phyloP scores from a whole-genome alignment of 2,329 filamentous ascomycete species.

The Colletotrichum higginsianum region DNA sequence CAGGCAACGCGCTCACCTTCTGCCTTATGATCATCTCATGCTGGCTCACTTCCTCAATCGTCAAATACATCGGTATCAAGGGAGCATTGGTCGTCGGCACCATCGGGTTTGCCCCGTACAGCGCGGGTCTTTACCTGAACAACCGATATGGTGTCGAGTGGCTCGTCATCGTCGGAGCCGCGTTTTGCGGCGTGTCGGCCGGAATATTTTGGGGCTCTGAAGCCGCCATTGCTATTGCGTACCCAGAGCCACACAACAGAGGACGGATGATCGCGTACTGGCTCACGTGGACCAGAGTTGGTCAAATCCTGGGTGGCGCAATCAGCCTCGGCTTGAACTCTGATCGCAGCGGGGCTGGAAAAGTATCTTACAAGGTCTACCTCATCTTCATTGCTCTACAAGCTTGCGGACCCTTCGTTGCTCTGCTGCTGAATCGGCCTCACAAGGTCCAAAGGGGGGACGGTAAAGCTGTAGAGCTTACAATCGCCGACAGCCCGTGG shows the following conservation, averaged over 20 bases:
- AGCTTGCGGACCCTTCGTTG: conserved; percentile 61
- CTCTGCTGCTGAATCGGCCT: conserved; percentile 61
- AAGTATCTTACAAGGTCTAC: conserved; percentile 60
- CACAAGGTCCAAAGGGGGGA: conserved; percentile 60
- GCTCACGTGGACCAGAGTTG: conserved; percentile 71
- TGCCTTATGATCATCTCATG: conserved; percentile 63
- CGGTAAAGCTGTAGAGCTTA: conserved; percentile 53
- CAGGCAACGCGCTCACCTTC: conserved; percentile 80
- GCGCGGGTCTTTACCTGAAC: conserved; percentile 60
- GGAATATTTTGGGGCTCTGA: conserved; percentile 54
- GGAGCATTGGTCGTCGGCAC: conserved; percentile 59
- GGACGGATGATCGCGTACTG: conserved; percentile 75
- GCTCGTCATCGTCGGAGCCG: conserved; percentile 60
- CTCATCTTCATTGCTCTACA: conserved; percentile 60
- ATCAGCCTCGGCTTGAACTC: conserved; percentile 66
- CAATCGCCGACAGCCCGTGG: conserved; percentile 60
- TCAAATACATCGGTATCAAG: conserved; percentile 55
- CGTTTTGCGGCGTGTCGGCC: conserved; percentile 57
- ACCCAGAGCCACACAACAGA: conserved; percentile 76
- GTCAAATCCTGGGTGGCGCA: conserved; percentile 66
- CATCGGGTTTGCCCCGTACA: conserved; percentile 60
- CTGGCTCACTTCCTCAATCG: conserved; percentile 56
- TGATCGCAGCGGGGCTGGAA: conserved; percentile 58
- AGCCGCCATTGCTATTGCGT: conserved; percentile 59
- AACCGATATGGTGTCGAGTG: conserved; percentile 60